Base-by-base conservation (phyloP, 768 basidiomycete genomes). In the Rhizopogon rudus region DNA sequence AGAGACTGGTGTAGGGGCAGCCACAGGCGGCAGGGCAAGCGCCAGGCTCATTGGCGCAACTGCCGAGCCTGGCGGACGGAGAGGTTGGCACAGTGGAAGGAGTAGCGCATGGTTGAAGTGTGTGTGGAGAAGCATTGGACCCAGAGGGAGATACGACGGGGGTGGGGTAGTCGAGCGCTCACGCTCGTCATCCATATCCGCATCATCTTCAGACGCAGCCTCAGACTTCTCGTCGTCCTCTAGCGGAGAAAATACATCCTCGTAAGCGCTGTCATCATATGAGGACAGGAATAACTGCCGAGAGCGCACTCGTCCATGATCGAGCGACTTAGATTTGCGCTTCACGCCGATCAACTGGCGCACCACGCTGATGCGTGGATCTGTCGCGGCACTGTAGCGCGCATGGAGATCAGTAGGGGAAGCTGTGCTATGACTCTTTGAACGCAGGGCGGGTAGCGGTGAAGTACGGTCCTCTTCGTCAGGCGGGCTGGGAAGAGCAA, bases 1-100 rank as follows among this genome's bases (percentile, higher is more conserved):
- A 0, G 91, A 93, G 3, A 93, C 88, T 1, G 91, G 91, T 0
- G 91, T 93, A 1, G 89, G 90, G 0, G 86, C 90, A n/a, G 80
- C 79, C 20, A 16, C 48, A 3, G 75, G 73, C 3, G 71, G 71
- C 4, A 76, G 64, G 13, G 74, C 67, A 14, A 73, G 64, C 0
- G 75, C 70, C 3, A 76, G 72, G 59, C 73, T 72, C 44, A 77
- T 75, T 8, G 78, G 75, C 12, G 75, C 75, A 2, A 79, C 74
- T 25, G 76, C 75, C 9, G 80, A 74, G 1, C 77, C 85, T 1
- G 83, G 83, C 1, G 84, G 80, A 1, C 81, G 80, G 3, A 90
- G 70, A 3, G 87, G 78, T 25, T 71, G 75, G 60, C 84, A 81
- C 40, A 86, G 69, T 2, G 84, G 77, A n/a, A 91, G 77, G 14